phyloP scores from a whole-genome alignment of 139 green algal species.

The Raphidocelis subcapitata region DNA sequence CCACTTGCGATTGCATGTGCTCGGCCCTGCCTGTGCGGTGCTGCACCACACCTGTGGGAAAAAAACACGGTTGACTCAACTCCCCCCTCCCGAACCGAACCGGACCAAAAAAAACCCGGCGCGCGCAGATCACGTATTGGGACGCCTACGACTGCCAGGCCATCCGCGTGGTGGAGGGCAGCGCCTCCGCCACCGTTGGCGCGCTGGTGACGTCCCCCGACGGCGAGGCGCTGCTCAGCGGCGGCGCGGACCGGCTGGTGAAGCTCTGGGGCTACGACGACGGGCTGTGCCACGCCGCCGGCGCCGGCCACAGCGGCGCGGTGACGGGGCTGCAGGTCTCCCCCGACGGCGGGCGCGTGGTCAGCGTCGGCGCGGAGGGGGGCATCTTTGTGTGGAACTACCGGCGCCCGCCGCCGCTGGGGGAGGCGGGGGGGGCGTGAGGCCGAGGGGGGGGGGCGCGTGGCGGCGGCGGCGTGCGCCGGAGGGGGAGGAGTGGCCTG shows the following conservation, averaged over 20 bases:
- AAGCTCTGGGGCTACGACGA: conserved; percentile 87
- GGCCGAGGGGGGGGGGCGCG: no score
- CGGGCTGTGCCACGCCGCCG: conserved; percentile 71
- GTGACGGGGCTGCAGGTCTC: conserved; percentile 61
- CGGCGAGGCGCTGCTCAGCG: conserved; percentile 64
- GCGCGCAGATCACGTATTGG: conserved; percentile 82
- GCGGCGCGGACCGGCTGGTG: conserved; percentile 76
- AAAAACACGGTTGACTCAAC: no score
- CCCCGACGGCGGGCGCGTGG: conserved; percentile 66
- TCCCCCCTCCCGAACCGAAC: no score
- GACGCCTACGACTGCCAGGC: conserved; percentile 82
- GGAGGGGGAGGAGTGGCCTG: no score
- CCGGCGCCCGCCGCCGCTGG: not conserved
- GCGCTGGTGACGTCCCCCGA: conserved; percentile 63
- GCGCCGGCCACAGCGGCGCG: conserved; percentile 62
- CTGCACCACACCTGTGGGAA: no score
- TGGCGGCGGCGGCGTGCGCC: no score
- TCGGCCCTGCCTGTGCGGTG: no score
- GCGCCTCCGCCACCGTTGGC: conserved; percentile 56
- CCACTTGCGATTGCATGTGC: no score
- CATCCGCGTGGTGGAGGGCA: conserved; percentile 82
- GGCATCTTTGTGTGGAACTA: conserved; percentile 82
- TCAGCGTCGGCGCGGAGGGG: conserved; percentile 74
- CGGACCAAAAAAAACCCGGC: no score
- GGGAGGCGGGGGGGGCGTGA: no score